A percentile compares a stretch with the other conserved stretches of the same genome.
phyloP scores from a whole-genome alignment of 2,329 filamentous ascomycete species.

The Ophiobolus disseminans region DNA sequence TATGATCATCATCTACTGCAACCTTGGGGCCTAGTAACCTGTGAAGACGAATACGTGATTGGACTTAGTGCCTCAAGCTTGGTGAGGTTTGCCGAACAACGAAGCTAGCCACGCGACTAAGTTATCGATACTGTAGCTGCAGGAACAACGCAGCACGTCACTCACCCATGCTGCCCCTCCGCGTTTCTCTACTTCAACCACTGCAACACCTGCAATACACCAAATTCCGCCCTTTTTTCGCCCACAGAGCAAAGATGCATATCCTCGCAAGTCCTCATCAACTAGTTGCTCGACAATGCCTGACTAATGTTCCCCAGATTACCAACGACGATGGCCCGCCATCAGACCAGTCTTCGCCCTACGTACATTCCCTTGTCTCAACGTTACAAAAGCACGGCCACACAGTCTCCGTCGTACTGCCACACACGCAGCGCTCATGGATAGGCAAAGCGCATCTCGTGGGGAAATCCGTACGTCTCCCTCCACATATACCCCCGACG shows the following conservation, averaged over 20 bases:
- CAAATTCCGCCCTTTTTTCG: conserved; percentile 3
- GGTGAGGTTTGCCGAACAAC: conserved; percentile 3
- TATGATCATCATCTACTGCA: no score
- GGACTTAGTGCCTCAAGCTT: no score
- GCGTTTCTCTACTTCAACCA: conserved; percentile 8
- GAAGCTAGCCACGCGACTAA: conserved; percentile 21
- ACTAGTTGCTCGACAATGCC: conserved; percentile 3
- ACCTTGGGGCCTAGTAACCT: no score
- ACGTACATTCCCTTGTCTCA: conserved; percentile 56
- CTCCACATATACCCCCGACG: not conserved
- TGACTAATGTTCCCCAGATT: conserved; percentile 42
- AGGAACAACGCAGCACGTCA: conserved; percentile 32
- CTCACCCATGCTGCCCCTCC: conserved; percentile 22
- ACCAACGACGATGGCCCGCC: conserved; percentile 62
- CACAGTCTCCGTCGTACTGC: conserved; percentile 88
- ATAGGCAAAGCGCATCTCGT: conserved; percentile 98
- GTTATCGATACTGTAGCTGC: conserved; percentile 32
- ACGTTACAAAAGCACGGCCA: conserved; percentile 71
- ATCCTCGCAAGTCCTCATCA: conserved; percentile 41
- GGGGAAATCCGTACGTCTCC: conserved; percentile 68
- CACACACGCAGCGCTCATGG: conserved; percentile 92
- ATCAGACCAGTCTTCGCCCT: conserved; percentile 58
- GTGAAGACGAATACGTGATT: no score
- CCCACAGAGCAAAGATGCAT: conserved; percentile 40
- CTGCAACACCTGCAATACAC: conserved; percentile 12